Evolutionary conservation across 768 basidiomycete genomes (phyloP), one percentile per base, ranked within the genome.

Genomic region (Xerocomellus dryophilus): DNA sequence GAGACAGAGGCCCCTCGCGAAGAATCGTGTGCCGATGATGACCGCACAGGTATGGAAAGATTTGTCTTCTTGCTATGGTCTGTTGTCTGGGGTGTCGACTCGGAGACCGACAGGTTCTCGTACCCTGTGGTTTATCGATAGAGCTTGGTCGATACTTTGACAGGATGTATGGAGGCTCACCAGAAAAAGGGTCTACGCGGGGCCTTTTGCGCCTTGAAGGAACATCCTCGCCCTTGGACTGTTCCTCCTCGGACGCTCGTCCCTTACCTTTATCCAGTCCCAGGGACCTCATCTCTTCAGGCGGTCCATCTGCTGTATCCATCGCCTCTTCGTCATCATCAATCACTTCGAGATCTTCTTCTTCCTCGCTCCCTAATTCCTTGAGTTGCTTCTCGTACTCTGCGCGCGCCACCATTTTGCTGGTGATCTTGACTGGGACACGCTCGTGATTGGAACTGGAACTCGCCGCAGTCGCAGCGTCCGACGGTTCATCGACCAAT

Each of bases 371-470:
- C 7, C 55, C 71, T 17, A 66, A 46, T 51, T 80, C 80, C 40
- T 75, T 74, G 35, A 88, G 60, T 47, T 81, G 72, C 59, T 76
- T 74, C 62, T 87, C 79, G 60, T 88, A 86, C 56, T 82, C 74
- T 45, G 79, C 82, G 2, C 88, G 79, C 51, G 81, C 84, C n/a
- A 74, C 61, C 86, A 90, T 91, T 70, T 90, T 91, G 59, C 73
- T 75, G 3, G 89, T 91, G 14, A 86, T 66, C 64, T 82, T 84
- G 20, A 74, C 65, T 0, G 83, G 81, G 11, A 82, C 73, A 44
- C 60, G 73, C 25, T 61, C 66, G 9, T 21, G 40, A 17, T 25
- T 43, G 21, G 54, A 43, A 25, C 56, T 65, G 15, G 68, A 50
- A 23, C 56, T 42, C 38, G 61, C 41, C 7, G 15, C 49, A 12